Base-by-base conservation (phyloP, 1,139 yeast species). In the Kluyveromyces marxianus region DNA sequence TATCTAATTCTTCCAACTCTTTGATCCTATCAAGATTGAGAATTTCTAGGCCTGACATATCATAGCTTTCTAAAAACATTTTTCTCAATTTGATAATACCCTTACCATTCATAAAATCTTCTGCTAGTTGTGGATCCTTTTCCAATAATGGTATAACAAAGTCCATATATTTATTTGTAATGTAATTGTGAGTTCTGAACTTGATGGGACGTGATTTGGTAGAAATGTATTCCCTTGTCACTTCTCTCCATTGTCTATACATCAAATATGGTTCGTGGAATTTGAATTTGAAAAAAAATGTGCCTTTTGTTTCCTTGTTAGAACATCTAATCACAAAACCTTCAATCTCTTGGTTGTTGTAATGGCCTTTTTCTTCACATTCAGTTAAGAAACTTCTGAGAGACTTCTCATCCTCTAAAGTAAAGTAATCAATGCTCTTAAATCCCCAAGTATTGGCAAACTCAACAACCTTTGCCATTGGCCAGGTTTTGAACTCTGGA, bases 221-320 rank as follows among this genome's bases (percentile, higher is more conserved):
- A 0, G 58, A 54, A n/a, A 90, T 68, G 50, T 75, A 76, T 39
- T 70, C 69, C 57, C 78, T 82, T 0, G 97, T 88, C 1, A 80
- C 84, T 59, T 92, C 97, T 52, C 99, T 74, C 76, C 95, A 81
- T 58, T 86, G 89, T 48, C 99, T 75, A 62, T 89, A 94, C 72
- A 94, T 75, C 44, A 88, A 69, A 58, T 94, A 94, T 0, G 98
- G 98, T 65, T 94, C 96, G 54, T 89, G 96, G 62, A 94, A 92
- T 65, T 94, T 94, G 69, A 72, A 92, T 67, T 94, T 94, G 76
- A 89, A 94, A 26, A 40, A 40, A 65, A 94, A 88, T 57, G 76
- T 88, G 10, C 60, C 63, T 2, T 46, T 47, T 26, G 48, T 48
- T 25, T 52, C 55, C 8, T 46, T 47, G 8, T 52, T 45, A 3